A percentile compares a stretch with the other conserved stretches of the same genome.
phyloP scores from a whole-genome alignment of 2,329 filamentous ascomycete genomes.

The Stagonosporopsis tanaceti region DNA sequence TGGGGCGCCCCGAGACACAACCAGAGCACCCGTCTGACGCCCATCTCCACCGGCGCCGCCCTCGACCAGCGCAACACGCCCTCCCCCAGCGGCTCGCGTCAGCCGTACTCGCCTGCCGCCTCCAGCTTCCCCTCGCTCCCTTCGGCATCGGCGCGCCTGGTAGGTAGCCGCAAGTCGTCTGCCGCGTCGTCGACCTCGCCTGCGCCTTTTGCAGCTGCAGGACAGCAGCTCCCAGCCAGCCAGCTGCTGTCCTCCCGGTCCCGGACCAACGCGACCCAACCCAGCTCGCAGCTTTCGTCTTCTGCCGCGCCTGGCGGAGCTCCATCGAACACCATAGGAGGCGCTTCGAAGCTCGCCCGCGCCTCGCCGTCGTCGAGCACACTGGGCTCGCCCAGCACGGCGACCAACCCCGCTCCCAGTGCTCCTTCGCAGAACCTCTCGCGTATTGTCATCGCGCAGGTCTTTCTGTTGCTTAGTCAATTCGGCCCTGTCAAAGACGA shows the following conservation, averaged over 20 bases:
- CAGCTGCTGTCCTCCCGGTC: slow-evolving; percentile 65
- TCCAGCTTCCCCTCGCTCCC: slow-evolving; percentile 63
- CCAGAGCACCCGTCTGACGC: slow-evolving; percentile 64
- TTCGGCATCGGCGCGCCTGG: slow-evolving; percentile 57
- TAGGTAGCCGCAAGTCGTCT: slow-evolving; percentile 62
- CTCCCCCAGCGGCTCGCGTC: slow-evolving; percentile 60
- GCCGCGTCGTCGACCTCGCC: slow-evolving; percentile 62
- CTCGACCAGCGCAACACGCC: slow-evolving; percentile 55
- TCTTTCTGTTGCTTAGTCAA: slow-evolving; percentile 86
- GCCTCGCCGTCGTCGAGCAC: slow-evolving; percentile 68
- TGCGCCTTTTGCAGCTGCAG: slow-evolving; percentile 64
- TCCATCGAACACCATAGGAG: slow-evolving; percentile 62
- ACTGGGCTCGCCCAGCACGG: slow-evolving; percentile 62
- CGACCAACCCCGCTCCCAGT: slow-evolving; percentile 53
- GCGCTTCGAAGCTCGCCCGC: slow-evolving; percentile 63
- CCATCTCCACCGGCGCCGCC: slow-evolving; percentile 61
- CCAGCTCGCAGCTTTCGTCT: slow-evolving; percentile 62
- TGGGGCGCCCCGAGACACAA: slow-evolving; percentile 65
- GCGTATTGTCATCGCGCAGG: slow-evolving; percentile 94
- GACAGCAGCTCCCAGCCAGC: slow-evolving; percentile 61
- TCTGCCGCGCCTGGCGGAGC: slow-evolving; percentile 61
- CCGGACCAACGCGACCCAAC: slow-evolving; percentile 63
- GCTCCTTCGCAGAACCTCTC: slow-evolving; percentile 65
- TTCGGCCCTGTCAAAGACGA: slow-evolving; percentile 84
- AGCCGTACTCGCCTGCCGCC: slow-evolving; percentile 60